Evolutionary conservation across 805 yeast genomes (phyloP).

Genomic region (Cyberlindnera nakhonratchasimensis): DNA sequence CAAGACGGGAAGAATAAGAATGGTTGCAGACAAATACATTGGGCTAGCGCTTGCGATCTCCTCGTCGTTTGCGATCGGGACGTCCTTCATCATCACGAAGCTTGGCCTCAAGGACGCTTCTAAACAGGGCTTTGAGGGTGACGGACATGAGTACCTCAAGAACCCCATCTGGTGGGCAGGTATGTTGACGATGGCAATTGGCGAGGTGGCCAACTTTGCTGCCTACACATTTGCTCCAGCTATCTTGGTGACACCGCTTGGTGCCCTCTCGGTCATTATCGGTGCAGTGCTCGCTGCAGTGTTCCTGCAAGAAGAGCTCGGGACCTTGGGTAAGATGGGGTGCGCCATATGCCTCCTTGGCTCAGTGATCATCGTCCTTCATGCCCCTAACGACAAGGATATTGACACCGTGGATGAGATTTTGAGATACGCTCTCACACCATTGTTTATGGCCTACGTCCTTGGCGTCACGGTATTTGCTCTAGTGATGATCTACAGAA

Average conservation of each 20-base stretch:
- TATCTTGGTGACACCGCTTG: conserved; percentile 85
- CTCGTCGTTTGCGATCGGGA: conserved; percentile 85
- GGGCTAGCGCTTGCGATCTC: conserved; percentile 86
- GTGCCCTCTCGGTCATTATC: conserved; percentile 84
- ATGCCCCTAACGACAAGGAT: conserved; percentile 94
- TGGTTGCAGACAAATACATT: conserved; percentile 75
- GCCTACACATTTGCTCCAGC: conserved; percentile 97
- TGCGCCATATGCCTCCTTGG: conserved; percentile 90
- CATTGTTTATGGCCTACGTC: conserved; percentile 69
- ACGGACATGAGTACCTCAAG: conserved; percentile 72
- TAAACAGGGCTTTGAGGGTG: conserved; percentile 60
- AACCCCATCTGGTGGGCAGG: conserved; percentile 97
- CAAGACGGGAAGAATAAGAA: conserved; percentile 4
- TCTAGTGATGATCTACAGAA: conserved; percentile 72
- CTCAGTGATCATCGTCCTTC: conserved; percentile 80
- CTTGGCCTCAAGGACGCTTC: conserved; percentile 77
- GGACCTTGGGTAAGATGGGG: conserved; percentile 85
- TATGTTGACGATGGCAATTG: conserved; percentile 83
- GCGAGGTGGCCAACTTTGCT: conserved; percentile 89
- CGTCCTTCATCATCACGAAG: conserved; percentile 85
- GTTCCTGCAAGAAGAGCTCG: conserved; percentile 81
- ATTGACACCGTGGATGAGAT: conserved; percentile 87
- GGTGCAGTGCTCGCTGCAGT: conserved; percentile 89
- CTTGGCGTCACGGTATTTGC: conserved; percentile 63
- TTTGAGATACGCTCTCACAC: conserved; percentile 71